Conservation (phyloP, 2,329 filamentous ascomycete genomes). For the Harringtonia lauricola region DNA sequence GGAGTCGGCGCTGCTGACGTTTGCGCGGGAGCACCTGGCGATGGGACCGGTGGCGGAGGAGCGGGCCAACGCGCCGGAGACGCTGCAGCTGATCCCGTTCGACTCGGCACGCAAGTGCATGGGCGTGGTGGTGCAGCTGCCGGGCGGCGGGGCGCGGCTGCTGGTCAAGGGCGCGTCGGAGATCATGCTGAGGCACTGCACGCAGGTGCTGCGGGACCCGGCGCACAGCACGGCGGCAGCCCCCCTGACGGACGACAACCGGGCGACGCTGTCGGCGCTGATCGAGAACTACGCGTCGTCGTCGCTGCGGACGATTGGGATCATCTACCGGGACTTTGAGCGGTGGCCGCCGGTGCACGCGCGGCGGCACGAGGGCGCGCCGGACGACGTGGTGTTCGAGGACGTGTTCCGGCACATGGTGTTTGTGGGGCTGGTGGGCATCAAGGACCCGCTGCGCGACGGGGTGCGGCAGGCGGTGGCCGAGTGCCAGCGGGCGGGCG, state of each 20-base stretch:
- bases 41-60: conserved; percentile 56
- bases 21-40: conserved; percentile 54
- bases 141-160: conserved; percentile 39
- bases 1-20: conserved; percentile 61
- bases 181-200: conserved; percentile 48
- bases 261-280: conserved; percentile 46
- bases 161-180: conserved; percentile 56
- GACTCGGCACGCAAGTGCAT: conserved; percentile 67
- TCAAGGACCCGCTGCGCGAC: conserved; percentile 67
- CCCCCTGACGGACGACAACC: conserved; percentile 39
- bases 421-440: conserved; percentile 62
- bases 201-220: conserved; percentile 37
- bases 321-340: conserved; percentile 75
- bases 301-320: conserved; percentile 74
- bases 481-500: conserved; percentile 64
- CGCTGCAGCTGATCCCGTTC: conserved; percentile 61
- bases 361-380: conserved; percentile 41
- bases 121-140: conserved; percentile 44
- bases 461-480: conserved; percentile 65
- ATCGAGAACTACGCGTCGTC: conserved; percentile 70
- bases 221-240: conserved; percentile 29
- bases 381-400: conserved; percentile 53
- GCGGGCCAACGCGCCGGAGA: conserved; percentile 35
- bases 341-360: conserved; percentile 67
- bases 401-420: conserved; percentile 57